Conservation (phyloP, 352 stramenopile species). For the Globisporangium echinulatum region DNA sequence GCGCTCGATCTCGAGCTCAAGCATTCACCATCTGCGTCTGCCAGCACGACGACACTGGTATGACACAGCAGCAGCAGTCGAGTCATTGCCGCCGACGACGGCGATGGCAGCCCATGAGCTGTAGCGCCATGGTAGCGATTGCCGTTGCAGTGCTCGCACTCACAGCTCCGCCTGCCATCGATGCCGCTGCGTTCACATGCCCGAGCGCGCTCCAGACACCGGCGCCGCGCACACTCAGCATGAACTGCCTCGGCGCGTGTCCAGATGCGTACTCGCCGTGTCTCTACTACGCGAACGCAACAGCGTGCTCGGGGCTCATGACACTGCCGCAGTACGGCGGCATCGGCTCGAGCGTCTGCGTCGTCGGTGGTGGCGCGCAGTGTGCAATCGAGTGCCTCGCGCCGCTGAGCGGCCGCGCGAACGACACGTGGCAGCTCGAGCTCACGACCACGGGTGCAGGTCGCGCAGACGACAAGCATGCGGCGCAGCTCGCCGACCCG, state of each 20-base stretch:
- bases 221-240: slow-evolving; percentile 13
- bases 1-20: no score
- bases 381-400: slow-evolving; percentile 36
- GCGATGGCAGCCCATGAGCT: background rate
- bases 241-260: slow-evolving; percentile 21
- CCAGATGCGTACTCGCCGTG: slow-evolving; percentile 14
- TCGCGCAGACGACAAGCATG: slow-evolving; percentile 25
- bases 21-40: no score
- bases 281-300: slow-evolving; percentile 14
- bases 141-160: background rate
- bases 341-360: slow-evolving; percentile 11
- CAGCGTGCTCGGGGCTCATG: slow-evolving; percentile 10
- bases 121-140: background rate
- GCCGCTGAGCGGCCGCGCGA: slow-evolving; percentile 19
- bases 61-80: background rate
- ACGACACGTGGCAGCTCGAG: slow-evolving; percentile 25
- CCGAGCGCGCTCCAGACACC: slow-evolving; percentile 3
- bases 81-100: background rate
- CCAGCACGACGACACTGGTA: background rate
- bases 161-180: background rate
- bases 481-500: slow-evolving; percentile 6
- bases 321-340: background rate
- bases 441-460: slow-evolving; percentile 20
- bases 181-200: slow-evolving; percentile 7
- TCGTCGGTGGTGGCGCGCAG: background rate